Conservation (phyloP, 164 flowering plant genomes). For the Dillenia turbinata region DNA sequence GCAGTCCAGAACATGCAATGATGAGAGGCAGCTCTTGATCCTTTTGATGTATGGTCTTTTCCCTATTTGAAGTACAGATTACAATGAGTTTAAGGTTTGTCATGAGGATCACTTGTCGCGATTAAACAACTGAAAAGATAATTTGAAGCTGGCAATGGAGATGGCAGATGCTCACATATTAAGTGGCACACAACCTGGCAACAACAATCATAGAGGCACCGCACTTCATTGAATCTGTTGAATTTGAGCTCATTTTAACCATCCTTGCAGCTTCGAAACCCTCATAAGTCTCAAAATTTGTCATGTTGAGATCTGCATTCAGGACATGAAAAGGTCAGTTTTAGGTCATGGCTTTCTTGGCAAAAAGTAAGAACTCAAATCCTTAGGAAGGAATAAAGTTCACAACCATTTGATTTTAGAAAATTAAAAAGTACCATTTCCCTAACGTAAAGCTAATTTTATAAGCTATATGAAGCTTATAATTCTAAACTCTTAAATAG, state of each 20-base stretch:
- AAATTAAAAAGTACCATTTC: slow-evolving; percentile 8
- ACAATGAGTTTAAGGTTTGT: slow-evolving; percentile 10
- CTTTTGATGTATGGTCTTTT: too few relatives aligned
- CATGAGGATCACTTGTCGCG: slow-evolving; percentile 6
- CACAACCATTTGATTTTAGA: slow-evolving; percentile 7
- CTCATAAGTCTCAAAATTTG: slow-evolving; percentile 2
- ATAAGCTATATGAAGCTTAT: slow-evolving; percentile 10
- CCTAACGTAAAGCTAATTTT: slow-evolving; percentile 3
- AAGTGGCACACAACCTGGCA: slow-evolving; percentile 14
- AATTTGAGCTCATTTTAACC: slow-evolving; percentile 16
- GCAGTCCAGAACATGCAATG: too few relatives aligned
- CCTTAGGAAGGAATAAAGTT: slow-evolving; percentile 8
- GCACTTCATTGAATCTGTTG: slow-evolving; percentile 6
- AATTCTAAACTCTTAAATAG: background rate
- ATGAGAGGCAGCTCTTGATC: too few relatives aligned
- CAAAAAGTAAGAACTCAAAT: slow-evolving; percentile 16
- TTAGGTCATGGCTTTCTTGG: slow-evolving; percentile 14
- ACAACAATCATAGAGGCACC: slow-evolving; percentile 13
- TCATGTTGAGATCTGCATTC: slow-evolving; percentile 10
- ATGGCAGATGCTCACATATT: slow-evolving; percentile 22
- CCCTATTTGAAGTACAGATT: too few relatives aligned
- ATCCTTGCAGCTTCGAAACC: slow-evolving; percentile 8
- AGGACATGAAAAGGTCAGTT: slow-evolving; percentile 10
- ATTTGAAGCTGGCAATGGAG: slow-evolving; percentile 24
- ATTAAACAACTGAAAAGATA: slow-evolving; percentile 11